Percentiles rank a stretch among this genome's conserved stretches.
Conservation (phyloP, 805 yeast species). For the Yamadazyma sp. region DNA sequence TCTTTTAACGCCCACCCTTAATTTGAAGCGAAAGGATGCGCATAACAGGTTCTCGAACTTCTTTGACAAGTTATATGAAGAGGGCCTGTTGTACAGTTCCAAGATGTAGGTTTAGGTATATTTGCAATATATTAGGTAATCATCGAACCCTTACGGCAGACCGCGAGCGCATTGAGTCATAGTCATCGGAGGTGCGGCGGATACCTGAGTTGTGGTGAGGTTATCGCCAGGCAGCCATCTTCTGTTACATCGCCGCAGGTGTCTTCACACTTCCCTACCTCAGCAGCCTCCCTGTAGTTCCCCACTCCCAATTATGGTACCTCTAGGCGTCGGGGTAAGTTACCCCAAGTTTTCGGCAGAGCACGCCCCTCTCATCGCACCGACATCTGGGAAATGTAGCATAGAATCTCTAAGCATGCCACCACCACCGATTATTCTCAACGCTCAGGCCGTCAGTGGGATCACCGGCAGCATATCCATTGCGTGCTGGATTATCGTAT, state of each 20-base stretch:
- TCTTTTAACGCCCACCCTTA: slow-evolving; percentile 41
- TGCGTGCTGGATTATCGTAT: slow-evolving; percentile 97
- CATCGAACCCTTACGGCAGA: no score
- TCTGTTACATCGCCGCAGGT: no score
- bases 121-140: no score
- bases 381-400: neutral
- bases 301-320: no score
- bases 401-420: slow-evolving; percentile 29
- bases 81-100: slow-evolving; percentile 23
- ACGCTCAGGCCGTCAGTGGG: slow-evolving; percentile 73
- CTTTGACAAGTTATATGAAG: slow-evolving; percentile 33
- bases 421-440: slow-evolving; percentile 64
- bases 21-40: slow-evolving; percentile 37
- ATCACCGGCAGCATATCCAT: slow-evolving; percentile 85
- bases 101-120: no score
- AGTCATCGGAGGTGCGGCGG: no score
- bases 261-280: no score
- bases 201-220: no score
- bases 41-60: slow-evolving; percentile 22
- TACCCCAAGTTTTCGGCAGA: slow-evolving; percentile 2
- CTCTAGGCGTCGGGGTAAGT: no score
- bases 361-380: slow-evolving; percentile 4
- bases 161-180: no score
- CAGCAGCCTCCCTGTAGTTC: no score
- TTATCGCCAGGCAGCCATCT: no score